Base-by-base conservation (phyloP, 169 alveolate genomes). In the Cryptosporidium ubiquitum region DNA sequence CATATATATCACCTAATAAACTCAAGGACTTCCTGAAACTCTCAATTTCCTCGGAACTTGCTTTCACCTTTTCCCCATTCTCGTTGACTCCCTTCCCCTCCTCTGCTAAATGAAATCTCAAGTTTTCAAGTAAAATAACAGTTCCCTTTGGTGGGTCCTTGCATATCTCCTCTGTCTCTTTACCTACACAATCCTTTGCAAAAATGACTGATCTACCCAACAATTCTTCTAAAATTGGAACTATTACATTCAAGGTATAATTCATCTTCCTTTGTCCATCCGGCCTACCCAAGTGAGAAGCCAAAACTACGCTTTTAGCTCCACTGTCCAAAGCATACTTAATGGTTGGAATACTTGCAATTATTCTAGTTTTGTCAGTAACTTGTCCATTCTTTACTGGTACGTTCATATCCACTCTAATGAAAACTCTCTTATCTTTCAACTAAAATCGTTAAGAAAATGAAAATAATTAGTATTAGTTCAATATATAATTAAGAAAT, bases 281-380 rank as follows among this genome's bases (percentile, higher is more conserved):
- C 5, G 99, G 99, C 68, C 99, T 94, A 16, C 99, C 99, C 58
- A 97, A 93, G 91, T 98, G 99, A 12, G 99, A 95, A 96, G 97
- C 95, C 61, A 98, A 86, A 5, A 98, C 96, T 39, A 98, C 94
- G 33, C 97, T 85, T 66, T 95, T 93, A 44, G 99, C 99, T 20
- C 96, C 97, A 85, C 96, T 91, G 23, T 96, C 96, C 39, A 97
- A 91, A 33, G 96, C 94, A 91, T 93, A 94, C 91, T 97, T 93
- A 75, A 98, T 96, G 55, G 99, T 95, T 35, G 99, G 99, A 47
- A 98, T 85, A 31, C 99, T 95, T 20, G 98, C 98, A 29, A 91
- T 85, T 68, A 98, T 96, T 39, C 99, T 93, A n/a, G 98, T 97
- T 33, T 93, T 85, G 93, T 98, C 99, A 26, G 96, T 85, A 33